phyloP scores from a whole-genome alignment of 306 rosid species.

The Prunus persica region Prunus_persica_NCBIv2 NC_034012.1:4698001-4698500 shows the following conservation, averaged over 20 bases:
- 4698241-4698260: conserved; percentile 21
- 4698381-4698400: conserved; percentile 23
- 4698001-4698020: conserved; percentile 1
- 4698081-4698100: neutral
- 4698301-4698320: neutral
- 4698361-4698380: conserved; percentile 11
- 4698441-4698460: neutral
- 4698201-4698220: conserved; percentile 21
- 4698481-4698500: conserved; percentile 5
- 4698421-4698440: conserved; percentile 24
- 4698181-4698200: conserved; percentile 20
- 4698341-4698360: conserved; percentile 20
- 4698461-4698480: neutral
- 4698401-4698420: conserved; percentile 16
- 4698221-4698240: conserved; percentile 25
- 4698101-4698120: neutral
- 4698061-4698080: neutral
- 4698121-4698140: neutral
- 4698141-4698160: neutral
- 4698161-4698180: conserved; percentile 10
- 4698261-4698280: neutral
- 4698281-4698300: conserved; percentile 2
- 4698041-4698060: conserved; percentile 3
- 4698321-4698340: conserved; percentile 21
- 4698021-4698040: neutral